phyloP scores from a whole-genome alignment of 495 filamentous ascomycete species.

The Platismatia glauca region DNA sequence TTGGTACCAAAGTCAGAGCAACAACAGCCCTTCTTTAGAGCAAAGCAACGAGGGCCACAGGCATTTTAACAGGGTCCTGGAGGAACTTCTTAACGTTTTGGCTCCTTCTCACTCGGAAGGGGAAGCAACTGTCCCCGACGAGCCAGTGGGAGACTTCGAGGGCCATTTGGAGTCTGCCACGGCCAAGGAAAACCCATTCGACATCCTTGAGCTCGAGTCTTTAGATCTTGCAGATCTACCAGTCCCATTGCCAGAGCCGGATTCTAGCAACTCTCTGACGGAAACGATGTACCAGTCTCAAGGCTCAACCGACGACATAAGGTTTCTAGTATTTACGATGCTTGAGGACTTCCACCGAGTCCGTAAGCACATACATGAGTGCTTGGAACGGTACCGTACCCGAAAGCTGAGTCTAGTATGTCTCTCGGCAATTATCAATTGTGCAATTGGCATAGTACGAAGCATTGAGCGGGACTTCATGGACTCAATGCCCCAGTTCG shows the following conservation, averaged over 20 bases:
- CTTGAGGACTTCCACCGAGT: not conserved
- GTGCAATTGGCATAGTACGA: not conserved
- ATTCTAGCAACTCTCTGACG: not conserved
- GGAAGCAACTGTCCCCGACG: not conserved
- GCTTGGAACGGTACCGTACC: not conserved
- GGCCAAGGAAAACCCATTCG: not conserved
- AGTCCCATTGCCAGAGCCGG: too few species aligned
- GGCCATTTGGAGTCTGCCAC: not conserved
- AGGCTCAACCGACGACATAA: not conserved
- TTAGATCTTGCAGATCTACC: not conserved
- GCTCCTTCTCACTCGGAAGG: not conserved
- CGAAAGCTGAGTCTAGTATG: not conserved
- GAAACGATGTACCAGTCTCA: not conserved
- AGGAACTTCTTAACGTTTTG: not conserved
- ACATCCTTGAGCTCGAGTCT: not conserved
- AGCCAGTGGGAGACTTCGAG: not conserved
- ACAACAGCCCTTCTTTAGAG: not conserved
- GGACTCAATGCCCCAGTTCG: not conserved
- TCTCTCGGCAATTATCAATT: not conserved
- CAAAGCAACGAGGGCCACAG: not conserved
- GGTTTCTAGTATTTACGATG: not conserved
- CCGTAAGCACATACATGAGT: not conserved
- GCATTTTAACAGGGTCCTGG: not conserved
- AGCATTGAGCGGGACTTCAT: not conserved
- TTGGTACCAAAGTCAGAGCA: not conserved